Evolutionary conservation across 2,329 filamentous ascomycete genomes (phyloP), one percentile per base, ranked within the genome.

Genomic region (Pseudogymnoascus sp.): DNA sequence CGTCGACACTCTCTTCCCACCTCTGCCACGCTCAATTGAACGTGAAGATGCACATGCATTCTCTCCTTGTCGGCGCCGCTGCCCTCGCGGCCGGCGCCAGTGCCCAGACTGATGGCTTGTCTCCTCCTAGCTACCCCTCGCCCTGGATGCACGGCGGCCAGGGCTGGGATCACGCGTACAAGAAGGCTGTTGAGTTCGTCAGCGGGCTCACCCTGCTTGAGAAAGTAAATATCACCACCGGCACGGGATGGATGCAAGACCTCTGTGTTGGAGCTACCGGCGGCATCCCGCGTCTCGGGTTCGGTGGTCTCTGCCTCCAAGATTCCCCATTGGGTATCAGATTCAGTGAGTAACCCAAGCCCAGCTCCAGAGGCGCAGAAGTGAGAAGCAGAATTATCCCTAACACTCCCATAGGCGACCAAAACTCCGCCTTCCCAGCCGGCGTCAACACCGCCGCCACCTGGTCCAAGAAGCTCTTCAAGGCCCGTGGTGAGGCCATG

Each of bases 141-240:
- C 72, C 72, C 2, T 74, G 72, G 72, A 72, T 72, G 69, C 62
- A 67, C 35, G 70, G 71, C 24, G 70, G 70, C 0, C 68, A 70
- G 61, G 69, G 67, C 3, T 95, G 90, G 90, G 78, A 78, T n/a
- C 83, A 84, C 22, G 89, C 88, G 68, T 93, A 92, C 71, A 76
- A 76, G 59, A 90, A 89, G 69, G 90, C 90, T 0, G 82, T 85
- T 64, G 76, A 79, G 2, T 75, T 93, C 28, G 89, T 93, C 11
- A 83, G 84, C 61, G 82, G 85, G 60, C 89, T 93, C 86, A 93
- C 89, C 0, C 75, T 93, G 62, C 86, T 89, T 3, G 90, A 93
- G 73, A 93, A 93, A 76, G 91, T 98, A 75, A 98, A 98, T 75
- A 75, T 99, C 67, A 98, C 93, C 2, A 97, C 93, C 0, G 93